Conservation (phyloP, 164 flowering plant genomes). For the Berberis thunbergii region DNA sequence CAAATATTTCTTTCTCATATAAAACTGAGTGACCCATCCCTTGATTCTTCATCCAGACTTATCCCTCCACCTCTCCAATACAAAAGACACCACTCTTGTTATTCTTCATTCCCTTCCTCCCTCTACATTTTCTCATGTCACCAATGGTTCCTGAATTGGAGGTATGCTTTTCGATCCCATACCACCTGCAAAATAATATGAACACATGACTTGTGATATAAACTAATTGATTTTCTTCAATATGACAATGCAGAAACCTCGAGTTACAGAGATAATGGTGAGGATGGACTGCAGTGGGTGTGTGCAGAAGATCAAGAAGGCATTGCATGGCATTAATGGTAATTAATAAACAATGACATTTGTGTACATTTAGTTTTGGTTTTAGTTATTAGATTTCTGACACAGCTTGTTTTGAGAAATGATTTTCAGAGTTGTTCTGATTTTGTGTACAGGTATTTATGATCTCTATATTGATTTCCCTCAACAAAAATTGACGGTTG, state of each 20-base stretch:
- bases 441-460: constrained; percentile 56
- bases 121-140: constrained; percentile 5
- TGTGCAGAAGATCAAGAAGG: constrained; percentile 92
- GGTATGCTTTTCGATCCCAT: constrained; percentile 22
- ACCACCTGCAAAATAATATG: not conserved
- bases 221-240: too few relatives aligned
- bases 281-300: constrained; percentile 98
- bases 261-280: constrained; percentile 70
- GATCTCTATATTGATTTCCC: constrained; percentile 57
- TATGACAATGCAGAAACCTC: constrained; percentile 47
- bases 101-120: constrained; percentile 1
- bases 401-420: too few relatives aligned
- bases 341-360: not conserved
- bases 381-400: not conserved
- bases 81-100: constrained; percentile 5
- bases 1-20: constrained; percentile 42
- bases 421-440: not conserved
- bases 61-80: constrained; percentile 13
- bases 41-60: constrained; percentile 30
- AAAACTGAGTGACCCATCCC: constrained; percentile 28
- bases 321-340: constrained; percentile 68
- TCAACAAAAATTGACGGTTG: constrained; percentile 70
- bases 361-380: not conserved
- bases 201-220: too few relatives aligned
- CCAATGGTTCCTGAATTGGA: constrained; percentile 56